Evolutionary conservation across 1,284 basidiomycete species (phyloP), one percentile per base, ranked within the genome.

Genomic region (Boletus albobrunnescens): DNA sequence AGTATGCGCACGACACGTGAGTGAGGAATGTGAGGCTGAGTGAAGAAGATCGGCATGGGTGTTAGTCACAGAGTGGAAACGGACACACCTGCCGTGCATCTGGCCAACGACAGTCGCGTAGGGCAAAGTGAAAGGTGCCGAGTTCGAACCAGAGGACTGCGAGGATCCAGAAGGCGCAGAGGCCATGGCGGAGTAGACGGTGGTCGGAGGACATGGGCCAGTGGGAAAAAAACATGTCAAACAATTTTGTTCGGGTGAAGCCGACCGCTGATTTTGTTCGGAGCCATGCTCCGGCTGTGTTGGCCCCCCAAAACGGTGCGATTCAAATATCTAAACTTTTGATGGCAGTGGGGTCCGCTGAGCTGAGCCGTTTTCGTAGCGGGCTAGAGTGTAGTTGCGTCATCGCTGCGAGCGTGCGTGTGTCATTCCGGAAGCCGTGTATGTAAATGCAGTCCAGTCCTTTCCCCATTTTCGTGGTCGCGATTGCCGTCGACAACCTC

Each of bases 1-100:
- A 92, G 73, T 23, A 91, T 70, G 55, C 84, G 87, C 2, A 73
- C 76, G 6, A 76, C 69, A 10, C 59, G 58, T 2, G 57, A 45
- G 50, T 55, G 39, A n/a, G 53, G 52, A 1, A 45, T 36, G 41
- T 24, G 36, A 35, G 50, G 46, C 66, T 68, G 44, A 16, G 33
- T 22, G 19, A 37, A 37, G 6, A 24, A 19, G 20, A 12, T 41
- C n/a, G 24, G 20, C 12, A 33, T 23, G 16, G 11, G 14, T 14
- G 26, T 3, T n/a, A n/a, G n/a, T n/a, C n/a, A 9, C 3, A 16
- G 19, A 11, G 6, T 27, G 13, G 19, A n/a, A 14, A 16, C 5
- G n/a, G 9, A 48, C 57, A 2, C 28, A 61, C 57, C 56, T 54
- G 55, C 5, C 44, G 50, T 6, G 47, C 40, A 36, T 65, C 63